Evolutionary conservation across 208 protist species (phyloP), one percentile per base, ranked within the genome.

Genomic region (Leishmania aethiopica): DNA sequence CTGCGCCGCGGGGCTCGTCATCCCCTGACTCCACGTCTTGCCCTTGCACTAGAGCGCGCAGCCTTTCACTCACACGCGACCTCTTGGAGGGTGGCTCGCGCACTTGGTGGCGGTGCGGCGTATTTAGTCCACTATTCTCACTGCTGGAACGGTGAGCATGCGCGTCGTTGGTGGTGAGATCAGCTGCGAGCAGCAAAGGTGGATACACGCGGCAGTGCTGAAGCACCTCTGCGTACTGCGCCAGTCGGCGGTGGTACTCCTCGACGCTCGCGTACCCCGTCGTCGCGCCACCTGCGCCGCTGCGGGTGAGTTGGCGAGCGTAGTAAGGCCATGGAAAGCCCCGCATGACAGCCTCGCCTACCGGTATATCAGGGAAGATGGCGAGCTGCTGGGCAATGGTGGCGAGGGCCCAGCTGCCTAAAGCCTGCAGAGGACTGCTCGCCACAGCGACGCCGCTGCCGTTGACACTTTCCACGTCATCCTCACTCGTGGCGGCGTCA

Each of bases 381-480:
- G 82, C 77, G 45, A 94, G 80, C 72, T 91, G 84, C 66, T 84
- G 81, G 10, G 77, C 80, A 19, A 94, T 67, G 42, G 83, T 71
- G 51, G 88, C 86, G 25, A 96, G 71, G 57, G 92, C 90, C 80
- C 89, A 95, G 83, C 85, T 87, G n/a, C 88, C 90, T n/a, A 96
- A 62, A 11, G 81, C 84, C 51, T 88, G 86, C 45, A 96, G 70
- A 17, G 86, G 77, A 47, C 78, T 82, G 47, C 69, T 75, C 64
- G 73, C n/a, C 53, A 72, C 32, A 8, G 70, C 42, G 22, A 57
- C 47, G 32, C 51, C 69, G 64, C 53, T 53, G 37, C n/a, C 49
- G 35, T 25, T 67, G 75, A 3, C 57, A 5, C n/a, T 78, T 25
- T 83, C 70, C 0, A 51, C 73, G 62, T 69, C 75, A 11, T 25